Evolutionary conservation across 345 rosid species (phyloP).

Genomic region (Viola odorata): DNA sequence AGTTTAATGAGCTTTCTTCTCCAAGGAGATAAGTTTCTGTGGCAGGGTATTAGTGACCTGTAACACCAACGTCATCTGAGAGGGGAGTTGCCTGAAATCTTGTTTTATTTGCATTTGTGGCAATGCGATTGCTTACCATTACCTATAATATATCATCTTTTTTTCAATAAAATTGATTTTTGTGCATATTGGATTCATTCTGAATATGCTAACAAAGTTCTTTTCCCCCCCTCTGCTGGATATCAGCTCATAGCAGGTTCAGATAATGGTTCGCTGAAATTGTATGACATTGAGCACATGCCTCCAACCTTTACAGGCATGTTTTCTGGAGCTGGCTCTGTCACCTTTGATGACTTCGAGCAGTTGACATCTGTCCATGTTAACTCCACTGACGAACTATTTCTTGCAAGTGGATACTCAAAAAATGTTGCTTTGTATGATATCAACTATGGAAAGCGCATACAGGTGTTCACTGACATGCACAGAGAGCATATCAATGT

Average conservation of each 20-base stretch:
- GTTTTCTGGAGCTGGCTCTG: slow-evolving; percentile 32
- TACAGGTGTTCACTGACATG: slow-evolving; percentile 76
- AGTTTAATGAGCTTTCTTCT: too few relatives aligned
- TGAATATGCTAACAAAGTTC: not conserved
- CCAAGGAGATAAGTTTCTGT: too few relatives aligned
- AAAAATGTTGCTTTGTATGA: slow-evolving; percentile 83
- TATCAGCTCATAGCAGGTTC: slow-evolving; percentile 93
- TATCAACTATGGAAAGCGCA: slow-evolving; percentile 60
- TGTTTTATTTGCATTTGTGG: too few relatives aligned
- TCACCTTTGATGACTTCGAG: slow-evolving; percentile 81
- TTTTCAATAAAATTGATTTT: too few relatives aligned
- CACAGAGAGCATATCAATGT: slow-evolving; percentile 90
- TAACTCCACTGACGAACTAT: slow-evolving; percentile 75
- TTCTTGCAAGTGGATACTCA: slow-evolving; percentile 94
- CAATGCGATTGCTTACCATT: too few relatives aligned
- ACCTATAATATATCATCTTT: too few relatives aligned
- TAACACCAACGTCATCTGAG: too few relatives aligned
- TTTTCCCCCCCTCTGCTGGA: slow-evolving; percentile 4
- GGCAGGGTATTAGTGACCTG: too few relatives aligned
- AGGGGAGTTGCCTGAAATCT: too few relatives aligned
- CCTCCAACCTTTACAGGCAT: slow-evolving; percentile 31
- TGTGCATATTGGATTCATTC: too few relatives aligned
- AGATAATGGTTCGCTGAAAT: slow-evolving; percentile 78
- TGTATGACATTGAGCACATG: slow-evolving; percentile 57
- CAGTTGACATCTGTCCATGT: slow-evolving; percentile 90